Evolutionary conservation across 1,139 yeast genomes (phyloP).

Genomic region (Saccharomycopsis hybrid): DNA sequence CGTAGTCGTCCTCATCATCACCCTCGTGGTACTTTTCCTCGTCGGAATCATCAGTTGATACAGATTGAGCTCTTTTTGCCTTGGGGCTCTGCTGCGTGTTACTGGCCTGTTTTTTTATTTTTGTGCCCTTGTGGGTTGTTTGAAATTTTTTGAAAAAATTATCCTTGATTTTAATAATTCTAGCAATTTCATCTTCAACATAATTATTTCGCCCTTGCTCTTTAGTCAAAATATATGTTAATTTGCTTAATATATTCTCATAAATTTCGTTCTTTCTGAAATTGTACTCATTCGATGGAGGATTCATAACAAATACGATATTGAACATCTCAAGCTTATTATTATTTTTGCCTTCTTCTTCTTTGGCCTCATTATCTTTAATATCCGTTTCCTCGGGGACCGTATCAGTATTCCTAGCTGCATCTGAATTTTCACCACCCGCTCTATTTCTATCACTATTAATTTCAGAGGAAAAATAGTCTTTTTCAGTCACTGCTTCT

Average conservation of each 20-base stretch:
- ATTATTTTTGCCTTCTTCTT: conserved; percentile 24
- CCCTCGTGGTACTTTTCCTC: neutral
- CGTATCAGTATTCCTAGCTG: neutral
- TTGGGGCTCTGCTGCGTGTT: neutral
- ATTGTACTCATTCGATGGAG: conserved; percentile 76
- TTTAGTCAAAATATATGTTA: conserved; percentile 66
- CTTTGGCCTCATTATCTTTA: conserved; percentile 4
- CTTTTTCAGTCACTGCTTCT: conserved; percentile 9
- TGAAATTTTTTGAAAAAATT: conserved; percentile 28
- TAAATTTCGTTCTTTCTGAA: conserved; percentile 83
- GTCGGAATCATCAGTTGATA: neutral
- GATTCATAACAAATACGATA: conserved; percentile 80
- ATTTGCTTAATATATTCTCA: conserved; percentile 68
- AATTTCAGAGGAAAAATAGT: conserved; percentile 6
- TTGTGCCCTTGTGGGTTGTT: conserved; percentile 2
- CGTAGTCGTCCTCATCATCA: neutral
- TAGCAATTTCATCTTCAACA: conserved; percentile 63
- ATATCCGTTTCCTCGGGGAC: too few relatives aligned
- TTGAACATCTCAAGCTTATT: conserved; percentile 73
- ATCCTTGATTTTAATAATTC: conserved; percentile 56
- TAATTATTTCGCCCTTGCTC: conserved; percentile 79
- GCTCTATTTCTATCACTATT: neutral
- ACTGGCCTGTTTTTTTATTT: too few relatives aligned
- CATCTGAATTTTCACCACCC: neutral
- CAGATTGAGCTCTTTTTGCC: neutral